Evolutionary conservation across 2,329 filamentous ascomycete genomes (phyloP).

Genomic region (Akanthomyces lecanii): DNA sequence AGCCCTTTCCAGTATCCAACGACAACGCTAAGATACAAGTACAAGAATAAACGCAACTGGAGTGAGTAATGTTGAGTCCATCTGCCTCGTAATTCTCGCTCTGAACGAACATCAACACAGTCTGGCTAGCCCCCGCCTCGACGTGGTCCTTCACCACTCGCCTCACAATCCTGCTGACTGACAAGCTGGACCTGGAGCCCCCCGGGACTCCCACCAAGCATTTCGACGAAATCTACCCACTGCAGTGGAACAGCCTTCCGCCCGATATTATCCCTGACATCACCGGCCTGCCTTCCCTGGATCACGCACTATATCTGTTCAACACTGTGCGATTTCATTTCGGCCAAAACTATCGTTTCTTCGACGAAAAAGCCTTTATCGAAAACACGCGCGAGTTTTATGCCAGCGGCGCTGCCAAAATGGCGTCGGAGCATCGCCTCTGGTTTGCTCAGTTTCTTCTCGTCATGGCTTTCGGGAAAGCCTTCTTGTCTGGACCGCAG

Average conservation of each 20-base stretch:
- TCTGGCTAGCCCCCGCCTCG: constrained; percentile 31
- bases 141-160: constrained; percentile 33
- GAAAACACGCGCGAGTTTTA: constrained; percentile 24
- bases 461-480: constrained; percentile 23
- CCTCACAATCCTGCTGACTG: constrained; percentile 29
- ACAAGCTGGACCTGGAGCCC: constrained; percentile 27
- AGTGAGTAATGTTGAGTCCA: too few relatives aligned
- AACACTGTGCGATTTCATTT: constrained; percentile 36
- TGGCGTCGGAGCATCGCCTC: constrained; percentile 22
- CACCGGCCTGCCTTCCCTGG: constrained; percentile 31
- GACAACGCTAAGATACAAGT: too few relatives aligned
- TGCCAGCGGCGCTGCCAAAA: constrained; percentile 14
- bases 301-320: constrained; percentile 31
- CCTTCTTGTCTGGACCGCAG: constrained; percentile 19
- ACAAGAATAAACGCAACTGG: too few relatives aligned
- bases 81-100: neutral
- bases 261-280: constrained; percentile 27
- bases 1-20: too few relatives aligned
- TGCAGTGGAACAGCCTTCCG: too few relatives aligned
- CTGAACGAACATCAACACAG: constrained; percentile 15
- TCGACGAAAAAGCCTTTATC: constrained; percentile 31
- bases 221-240: too few relatives aligned
- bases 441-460: constrained; percentile 28
- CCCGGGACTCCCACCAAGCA: too few relatives aligned
- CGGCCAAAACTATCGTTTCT: constrained; percentile 32